These are phyloP conservation scores for Inga leiocalycina DNA, from an alignment of 306 rosid species.

Conservation along the genomic window DNA sequence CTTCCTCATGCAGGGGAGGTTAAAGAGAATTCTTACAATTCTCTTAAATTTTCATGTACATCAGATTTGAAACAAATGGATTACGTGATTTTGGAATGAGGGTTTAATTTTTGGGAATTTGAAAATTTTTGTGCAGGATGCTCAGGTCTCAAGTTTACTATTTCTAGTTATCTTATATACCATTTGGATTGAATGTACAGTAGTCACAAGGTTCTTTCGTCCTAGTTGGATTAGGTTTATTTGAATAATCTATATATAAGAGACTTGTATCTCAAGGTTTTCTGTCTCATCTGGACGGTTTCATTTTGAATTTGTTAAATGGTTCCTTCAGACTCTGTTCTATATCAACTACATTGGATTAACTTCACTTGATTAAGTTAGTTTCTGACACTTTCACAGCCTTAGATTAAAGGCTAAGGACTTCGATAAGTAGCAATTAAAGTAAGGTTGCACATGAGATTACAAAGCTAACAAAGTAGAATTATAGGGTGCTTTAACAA, in stretches of 20 bases:
- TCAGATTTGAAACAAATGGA: background rate
- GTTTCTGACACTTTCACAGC: background rate
- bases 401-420: background rate
- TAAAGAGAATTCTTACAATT: background rate
- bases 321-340: background rate
- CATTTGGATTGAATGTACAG: background rate
- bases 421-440: background rate
- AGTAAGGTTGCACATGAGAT: background rate
- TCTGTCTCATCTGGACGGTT: background rate
- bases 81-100: background rate
- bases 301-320: background rate
- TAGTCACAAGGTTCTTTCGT: background rate
- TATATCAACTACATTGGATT: conserved; percentile 3
- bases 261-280: background rate
- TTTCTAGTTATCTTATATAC: background rate
- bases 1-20: background rate
- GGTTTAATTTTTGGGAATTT: background rate
- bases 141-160: background rate
- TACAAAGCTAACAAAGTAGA: background rate
- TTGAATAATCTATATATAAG: background rate
- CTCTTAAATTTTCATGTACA: background rate
- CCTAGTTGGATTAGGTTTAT: background rate
- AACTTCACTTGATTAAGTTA: background rate
- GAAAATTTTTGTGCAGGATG: background rate
- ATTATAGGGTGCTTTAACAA: too few relatives aligned